Percentiles rank a stretch among this genome's conserved stretches.
Conservation (phyloP, 2,329 filamentous ascomycete genomes). For the Colletotrichum tanaceti region DNA sequence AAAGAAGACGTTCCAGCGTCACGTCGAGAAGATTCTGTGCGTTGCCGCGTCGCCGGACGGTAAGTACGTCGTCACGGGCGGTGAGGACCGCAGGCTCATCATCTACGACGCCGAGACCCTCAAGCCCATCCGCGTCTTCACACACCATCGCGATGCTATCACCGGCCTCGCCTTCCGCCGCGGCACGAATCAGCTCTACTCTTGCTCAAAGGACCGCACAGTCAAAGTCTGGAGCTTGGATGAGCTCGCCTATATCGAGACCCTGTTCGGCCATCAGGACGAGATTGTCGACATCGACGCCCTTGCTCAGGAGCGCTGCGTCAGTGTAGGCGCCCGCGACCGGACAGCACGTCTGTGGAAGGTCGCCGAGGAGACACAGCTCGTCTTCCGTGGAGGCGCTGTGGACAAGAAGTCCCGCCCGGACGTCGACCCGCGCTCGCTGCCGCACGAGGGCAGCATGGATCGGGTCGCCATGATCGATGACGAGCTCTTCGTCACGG, state of each 20-base stretch:
- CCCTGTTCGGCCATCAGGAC: slow-evolving; percentile 95
- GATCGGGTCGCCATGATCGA: slow-evolving; percentile 92
- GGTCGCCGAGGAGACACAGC: slow-evolving; percentile 92
- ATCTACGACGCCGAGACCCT: slow-evolving; percentile 88
- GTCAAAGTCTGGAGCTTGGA: slow-evolving; percentile 96
- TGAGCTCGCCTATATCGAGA: slow-evolving; percentile 93
- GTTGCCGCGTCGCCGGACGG: slow-evolving; percentile 91
- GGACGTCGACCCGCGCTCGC: slow-evolving; percentile 61
- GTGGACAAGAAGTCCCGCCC: slow-evolving; percentile 62
- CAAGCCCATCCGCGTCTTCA: slow-evolving; percentile 83
- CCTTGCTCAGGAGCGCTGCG: slow-evolving; percentile 85
- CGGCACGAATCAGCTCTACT: slow-evolving; percentile 92
- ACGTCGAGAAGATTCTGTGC: slow-evolving; percentile 82
- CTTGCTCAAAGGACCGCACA: slow-evolving; percentile 88
- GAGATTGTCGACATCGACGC: slow-evolving; percentile 86
- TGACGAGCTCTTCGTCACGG: slow-evolving; percentile 90
- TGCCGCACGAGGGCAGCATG: slow-evolving; percentile 84
- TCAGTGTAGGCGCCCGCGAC: slow-evolving; percentile 91
- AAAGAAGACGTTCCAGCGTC: slow-evolving; percentile 77
- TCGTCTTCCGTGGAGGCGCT: slow-evolving; percentile 87
- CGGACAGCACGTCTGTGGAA: slow-evolving; percentile 95
- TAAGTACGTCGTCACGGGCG: slow-evolving; percentile 90
- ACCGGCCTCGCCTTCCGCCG: slow-evolving; percentile 87
- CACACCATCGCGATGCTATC: slow-evolving; percentile 90
- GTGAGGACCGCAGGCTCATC: slow-evolving; percentile 84